Conservation (phyloP, 2,329 filamentous ascomycete genomes). For the Neonectria faginata region DNA sequence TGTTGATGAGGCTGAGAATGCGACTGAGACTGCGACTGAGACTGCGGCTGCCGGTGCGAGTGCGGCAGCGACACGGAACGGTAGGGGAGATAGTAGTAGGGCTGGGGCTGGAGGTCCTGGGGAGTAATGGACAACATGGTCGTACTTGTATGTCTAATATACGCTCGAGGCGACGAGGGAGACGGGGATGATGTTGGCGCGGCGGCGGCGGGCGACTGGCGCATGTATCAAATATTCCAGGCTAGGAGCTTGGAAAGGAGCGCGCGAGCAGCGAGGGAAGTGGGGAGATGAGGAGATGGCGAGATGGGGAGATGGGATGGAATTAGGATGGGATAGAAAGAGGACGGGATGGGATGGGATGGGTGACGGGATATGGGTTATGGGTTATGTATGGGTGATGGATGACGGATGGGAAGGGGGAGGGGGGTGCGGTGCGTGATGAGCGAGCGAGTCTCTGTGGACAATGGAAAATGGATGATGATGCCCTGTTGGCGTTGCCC, state of each 20-base stretch:
- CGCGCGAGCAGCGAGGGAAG: constrained; percentile 28
- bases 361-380: constrained; percentile 18
- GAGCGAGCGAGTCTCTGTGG: constrained; percentile 11
- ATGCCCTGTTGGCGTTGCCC: constrained; percentile 13
- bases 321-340: no score
- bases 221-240: constrained; percentile 48
- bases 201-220: constrained; percentile 42
- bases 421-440: constrained; percentile 15
- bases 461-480: constrained; percentile 21
- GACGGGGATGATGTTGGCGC: constrained; percentile 44
- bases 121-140: constrained; percentile 48
- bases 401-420: background rate
- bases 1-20: no score
- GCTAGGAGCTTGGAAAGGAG: constrained; percentile 45
- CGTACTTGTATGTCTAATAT: constrained; percentile 47
- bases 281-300: constrained; percentile 38
- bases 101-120: constrained; percentile 42
- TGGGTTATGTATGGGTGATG: background rate
- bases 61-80: constrained; percentile 21
- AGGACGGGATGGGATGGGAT: background rate
- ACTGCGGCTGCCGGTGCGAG: constrained; percentile 18
- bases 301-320: constrained; percentile 33
- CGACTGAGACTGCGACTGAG: constrained; percentile 26
- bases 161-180: constrained; percentile 38
- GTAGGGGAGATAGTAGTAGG: constrained; percentile 42